Evolutionary conservation across 768 basidiomycete species (phyloP).

Genomic region (Artomyces pyxidatus): DNA sequence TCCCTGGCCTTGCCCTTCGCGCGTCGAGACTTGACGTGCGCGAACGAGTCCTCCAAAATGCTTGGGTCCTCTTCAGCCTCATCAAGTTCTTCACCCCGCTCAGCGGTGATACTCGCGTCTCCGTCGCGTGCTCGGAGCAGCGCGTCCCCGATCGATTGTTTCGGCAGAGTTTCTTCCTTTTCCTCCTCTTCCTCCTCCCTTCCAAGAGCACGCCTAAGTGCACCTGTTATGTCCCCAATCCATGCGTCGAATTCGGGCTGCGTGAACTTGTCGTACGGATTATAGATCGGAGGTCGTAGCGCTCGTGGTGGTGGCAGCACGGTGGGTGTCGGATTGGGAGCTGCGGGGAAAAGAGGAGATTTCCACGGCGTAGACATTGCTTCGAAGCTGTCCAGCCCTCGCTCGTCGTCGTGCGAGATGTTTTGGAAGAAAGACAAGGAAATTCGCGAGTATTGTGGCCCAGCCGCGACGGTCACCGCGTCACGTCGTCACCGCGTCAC

Average conservation of each 20-base stretch:
- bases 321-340: slow-evolving; percentile 3
- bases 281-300: slow-evolving; percentile 46
- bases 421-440: neutral
- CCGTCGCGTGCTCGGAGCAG: neutral
- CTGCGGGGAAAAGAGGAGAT: neutral
- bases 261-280: slow-evolving; percentile 69
- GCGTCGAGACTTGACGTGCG: slow-evolving; percentile 40
- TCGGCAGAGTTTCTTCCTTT: slow-evolving; percentile 18
- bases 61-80: slow-evolving; percentile 17
- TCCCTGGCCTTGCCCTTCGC: slow-evolving; percentile 49
- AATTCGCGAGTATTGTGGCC: neutral
- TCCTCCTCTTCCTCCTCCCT: slow-evolving; percentile 26
- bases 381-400: neutral
- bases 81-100: slow-evolving; percentile 24
- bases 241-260: slow-evolving; percentile 62
- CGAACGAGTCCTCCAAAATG: slow-evolving; percentile 46
- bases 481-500: neutral
- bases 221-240: slow-evolving; percentile 54
- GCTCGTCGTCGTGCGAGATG: neutral
- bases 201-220: slow-evolving; percentile 50
- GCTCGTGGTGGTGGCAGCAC: slow-evolving; percentile 2
- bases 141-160: slow-evolving; percentile 9
- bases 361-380: slow-evolving; percentile 6
- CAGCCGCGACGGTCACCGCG: neutral
- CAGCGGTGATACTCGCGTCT: slow-evolving; percentile 16